A percentile compares a stretch with the other conserved stretches of the same genome.
phyloP scores from a whole-genome alignment of 352 stramenopile species.

The Globisporangium mamillatum region DNA sequence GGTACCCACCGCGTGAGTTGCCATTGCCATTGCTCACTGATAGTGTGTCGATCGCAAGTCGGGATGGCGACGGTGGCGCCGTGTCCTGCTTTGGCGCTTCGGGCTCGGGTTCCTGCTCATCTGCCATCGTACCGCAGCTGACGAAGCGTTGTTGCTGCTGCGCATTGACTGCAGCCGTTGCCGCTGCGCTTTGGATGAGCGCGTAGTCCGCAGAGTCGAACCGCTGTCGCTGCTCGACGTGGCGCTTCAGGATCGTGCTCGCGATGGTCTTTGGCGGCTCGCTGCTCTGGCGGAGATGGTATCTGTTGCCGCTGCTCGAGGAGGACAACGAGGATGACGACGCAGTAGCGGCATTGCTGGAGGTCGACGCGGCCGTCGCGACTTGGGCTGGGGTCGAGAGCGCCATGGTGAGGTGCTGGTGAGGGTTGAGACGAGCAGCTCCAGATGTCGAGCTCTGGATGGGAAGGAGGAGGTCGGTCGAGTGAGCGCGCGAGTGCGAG shows the following conservation, averaged over 20 bases:
- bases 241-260: conserved; percentile 49
- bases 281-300: background rate
- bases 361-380: background rate
- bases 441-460: background rate
- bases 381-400: conserved; percentile 3
- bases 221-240: conserved; percentile 49
- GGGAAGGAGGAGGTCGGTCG: background rate
- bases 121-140: background rate
- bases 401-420: conserved; percentile 8
- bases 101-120: conserved; percentile 17
- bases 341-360: conserved; percentile 1
- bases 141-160: background rate
- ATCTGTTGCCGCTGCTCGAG: background rate
- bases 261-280: conserved; percentile 27
- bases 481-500: conserved; percentile 4
- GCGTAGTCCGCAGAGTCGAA: conserved; percentile 77
- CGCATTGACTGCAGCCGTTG: background rate
- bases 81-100: conserved; percentile 5
- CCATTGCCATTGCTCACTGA: background rate
- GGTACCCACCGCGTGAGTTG: conserved; percentile 4
- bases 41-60: background rate
- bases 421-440: background rate
- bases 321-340: background rate
- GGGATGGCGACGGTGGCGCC: background rate
- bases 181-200: conserved; percentile 29